These are phyloP conservation scores for Ambrosia hybrid DNA, from an alignment of 140 eudicot genomes.

Conservation along the genomic window DNA sequence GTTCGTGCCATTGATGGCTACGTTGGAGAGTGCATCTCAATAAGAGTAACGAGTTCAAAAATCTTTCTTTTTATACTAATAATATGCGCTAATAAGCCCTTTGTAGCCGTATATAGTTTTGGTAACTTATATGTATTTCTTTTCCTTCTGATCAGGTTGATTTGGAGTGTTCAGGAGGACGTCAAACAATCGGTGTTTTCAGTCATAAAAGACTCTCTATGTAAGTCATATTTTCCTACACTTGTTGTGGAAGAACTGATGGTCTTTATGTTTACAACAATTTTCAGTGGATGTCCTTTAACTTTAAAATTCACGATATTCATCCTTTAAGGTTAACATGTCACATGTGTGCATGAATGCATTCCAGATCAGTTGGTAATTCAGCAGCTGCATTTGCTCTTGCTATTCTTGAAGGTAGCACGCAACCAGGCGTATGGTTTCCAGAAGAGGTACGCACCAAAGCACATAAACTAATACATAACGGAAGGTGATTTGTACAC, in stretches of 20 bases:
- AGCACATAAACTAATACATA: neutral
- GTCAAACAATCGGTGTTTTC: conserved; percentile 61
- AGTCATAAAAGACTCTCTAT: conserved; percentile 70
- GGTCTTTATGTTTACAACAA: no score
- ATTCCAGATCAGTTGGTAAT: conserved; percentile 78
- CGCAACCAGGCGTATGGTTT: conserved; percentile 97
- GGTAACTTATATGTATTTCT: neutral
- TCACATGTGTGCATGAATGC: conserved; percentile 2
- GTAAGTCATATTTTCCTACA: conserved; percentile 44
- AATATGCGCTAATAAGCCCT: neutral
- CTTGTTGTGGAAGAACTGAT: neutral
- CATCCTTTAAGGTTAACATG: neutral
- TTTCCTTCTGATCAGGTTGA: conserved; percentile 63
- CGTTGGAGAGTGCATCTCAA: conserved; percentile 86
- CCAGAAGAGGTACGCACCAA: conserved; percentile 80
- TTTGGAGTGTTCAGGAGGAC: conserved; percentile 81
- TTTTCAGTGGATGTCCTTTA: no score
- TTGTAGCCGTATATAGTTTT: no score
- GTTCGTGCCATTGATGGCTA: conserved; percentile 77
- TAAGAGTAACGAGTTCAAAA: conserved; percentile 49
- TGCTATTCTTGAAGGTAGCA: conserved; percentile 89
- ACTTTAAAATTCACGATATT: neutral
- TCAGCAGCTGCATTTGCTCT: conserved; percentile 85
- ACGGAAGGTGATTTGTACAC: neutral
- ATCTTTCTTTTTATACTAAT: neutral